phyloP scores from a whole-genome alignment of 805 yeast species.

The Lipomyces japonicus region DNA sequence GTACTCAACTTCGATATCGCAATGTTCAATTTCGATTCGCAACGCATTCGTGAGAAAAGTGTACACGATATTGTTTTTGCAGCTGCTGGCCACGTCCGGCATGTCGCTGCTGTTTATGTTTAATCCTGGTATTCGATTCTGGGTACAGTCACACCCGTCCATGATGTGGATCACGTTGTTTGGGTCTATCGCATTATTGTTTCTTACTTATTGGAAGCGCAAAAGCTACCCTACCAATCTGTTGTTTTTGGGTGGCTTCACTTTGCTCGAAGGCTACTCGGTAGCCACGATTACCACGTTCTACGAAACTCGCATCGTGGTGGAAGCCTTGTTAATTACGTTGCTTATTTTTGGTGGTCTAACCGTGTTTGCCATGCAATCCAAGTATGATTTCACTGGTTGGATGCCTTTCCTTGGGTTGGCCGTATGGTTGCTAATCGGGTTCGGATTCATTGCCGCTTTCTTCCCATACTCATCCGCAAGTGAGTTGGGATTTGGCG shows the following conservation, averaged over 20 bases:
- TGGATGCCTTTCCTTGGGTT: slow-evolving; percentile 59
- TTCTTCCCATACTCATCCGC: slow-evolving; percentile 59
- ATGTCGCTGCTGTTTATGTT: slow-evolving; percentile 52
- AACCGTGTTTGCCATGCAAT: slow-evolving; percentile 70
- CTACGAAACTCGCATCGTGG: slow-evolving; percentile 58
- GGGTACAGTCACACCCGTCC: slow-evolving; percentile 61
- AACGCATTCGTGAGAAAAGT: slow-evolving; percentile 76
- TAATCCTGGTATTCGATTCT: slow-evolving; percentile 45
- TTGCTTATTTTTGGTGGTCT: slow-evolving; percentile 69
- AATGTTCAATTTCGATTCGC: slow-evolving; percentile 71
- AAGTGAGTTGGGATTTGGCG: slow-evolving; percentile 64
- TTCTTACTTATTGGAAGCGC: slow-evolving; percentile 61
- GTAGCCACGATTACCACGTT: slow-evolving; percentile 64
- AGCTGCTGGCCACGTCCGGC: slow-evolving; percentile 57
- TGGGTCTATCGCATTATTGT: slow-evolving; percentile 60
- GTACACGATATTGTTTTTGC: slow-evolving; percentile 64
- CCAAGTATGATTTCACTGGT: slow-evolving; percentile 67
- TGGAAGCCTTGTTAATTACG: slow-evolving; percentile 70
- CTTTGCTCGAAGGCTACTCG: slow-evolving; percentile 68
- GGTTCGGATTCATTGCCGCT: slow-evolving; percentile 65
- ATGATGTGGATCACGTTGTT: slow-evolving; percentile 52
- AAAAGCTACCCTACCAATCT: slow-evolving; percentile 67
- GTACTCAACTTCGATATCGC: slow-evolving; percentile 69
- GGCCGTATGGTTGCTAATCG: slow-evolving; percentile 64
- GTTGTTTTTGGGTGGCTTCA: slow-evolving; percentile 58